Base-by-base conservation (phyloP, 2,329 filamentous ascomycete species). In the Fusarium nurragi region DNA sequence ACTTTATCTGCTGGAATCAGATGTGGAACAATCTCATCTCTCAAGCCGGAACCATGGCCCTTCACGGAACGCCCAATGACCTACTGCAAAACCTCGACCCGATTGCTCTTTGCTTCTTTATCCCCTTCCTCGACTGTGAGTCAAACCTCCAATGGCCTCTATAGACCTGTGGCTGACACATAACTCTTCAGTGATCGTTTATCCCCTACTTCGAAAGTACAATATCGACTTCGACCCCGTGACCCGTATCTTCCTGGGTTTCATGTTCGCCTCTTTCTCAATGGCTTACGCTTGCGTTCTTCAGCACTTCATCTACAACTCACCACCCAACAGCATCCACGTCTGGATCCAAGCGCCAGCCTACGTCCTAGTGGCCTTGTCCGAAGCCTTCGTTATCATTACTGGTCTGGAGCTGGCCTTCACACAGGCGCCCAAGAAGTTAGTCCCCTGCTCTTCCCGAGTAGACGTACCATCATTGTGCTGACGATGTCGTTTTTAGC, bases 1-100 rank as follows among this genome's bases (percentile, higher is more conserved):
- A 55, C n/a, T 55, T 55, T 3, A 55, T 55, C 3, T 55, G 52
- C 8, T 55, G 52, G 46, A 55, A 52, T 1, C 52, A 55, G 30
- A 55, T 55, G 46, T 55, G 46, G 52, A 53, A 55, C 5, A 53
- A 53, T 4, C 46, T 55, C 13, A 55, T 55, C 2, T 55, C 52
- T 0, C 52, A 52, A 21, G 46, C 52, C 8, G 52, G 46, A 2
- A 52, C 46, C 11, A 55, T 55, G 46, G 52, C 46, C 8, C 52
- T 55, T 1, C 46, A 55, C 1, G 52, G 52, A 16, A 55, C 52
- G 3, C 52, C 52, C 0, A 55, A 52, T 16, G 46, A 55, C 18
- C 46, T 55, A 11, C 18, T 55, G 0, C 46, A 55, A 23, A 55
- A 55, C 4, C 37, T 55, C 0, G 52, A 53, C 0, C 30, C 52